phyloP scores from a whole-genome alignment of 1,139 yeast species.

The Magnusiomyces tetraspermus region DNA sequence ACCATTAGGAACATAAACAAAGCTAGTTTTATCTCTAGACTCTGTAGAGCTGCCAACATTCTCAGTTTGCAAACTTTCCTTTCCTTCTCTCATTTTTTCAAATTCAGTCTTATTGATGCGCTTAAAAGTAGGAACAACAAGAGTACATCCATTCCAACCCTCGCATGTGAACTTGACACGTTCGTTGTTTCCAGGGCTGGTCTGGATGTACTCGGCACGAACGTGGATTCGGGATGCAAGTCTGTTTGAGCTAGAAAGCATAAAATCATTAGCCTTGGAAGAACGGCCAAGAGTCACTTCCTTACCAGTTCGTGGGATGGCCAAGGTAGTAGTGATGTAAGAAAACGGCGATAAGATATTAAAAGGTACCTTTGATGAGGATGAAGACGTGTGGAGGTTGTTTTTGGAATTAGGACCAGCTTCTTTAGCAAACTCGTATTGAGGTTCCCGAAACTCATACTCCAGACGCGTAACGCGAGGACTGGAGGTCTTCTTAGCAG shows the following conservation, averaged over 20 bases:
- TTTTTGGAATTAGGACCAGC: too few relatives aligned
- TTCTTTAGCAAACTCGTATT: too few relatives aligned
- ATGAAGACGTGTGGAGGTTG: not conserved
- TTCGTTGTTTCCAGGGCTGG: not conserved
- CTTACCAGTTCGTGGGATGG: slow-evolving; percentile 29
- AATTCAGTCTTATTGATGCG: slow-evolving; percentile 13
- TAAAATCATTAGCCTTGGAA: slow-evolving; percentile 50
- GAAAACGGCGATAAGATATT: slow-evolving; percentile 27
- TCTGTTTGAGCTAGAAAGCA: slow-evolving; percentile 46
- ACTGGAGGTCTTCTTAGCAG: too few relatives aligned
- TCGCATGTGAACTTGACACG: slow-evolving; percentile 41
- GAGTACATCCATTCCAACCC: slow-evolving; percentile 63
- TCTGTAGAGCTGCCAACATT: too few relatives aligned
- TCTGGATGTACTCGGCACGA: slow-evolving; percentile 31
- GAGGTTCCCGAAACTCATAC: slow-evolving; percentile 5
- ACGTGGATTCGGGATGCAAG: slow-evolving; percentile 64
- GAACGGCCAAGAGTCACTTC: slow-evolving; percentile 51
- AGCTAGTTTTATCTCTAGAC: slow-evolving; percentile 15
- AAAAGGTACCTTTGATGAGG: slow-evolving; percentile 14
- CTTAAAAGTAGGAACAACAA: slow-evolving; percentile 43
- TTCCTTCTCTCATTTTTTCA: slow-evolving; percentile 20
- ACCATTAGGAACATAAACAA: slow-evolving; percentile 23
- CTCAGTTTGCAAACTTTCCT: too few relatives aligned
- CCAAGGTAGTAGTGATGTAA: slow-evolving; percentile 24
- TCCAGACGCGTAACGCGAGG: slow-evolving; percentile 1